phyloP scores from a whole-genome alignment of 2,329 filamentous ascomycete genomes.

The Neobulgaria alba region DNA sequence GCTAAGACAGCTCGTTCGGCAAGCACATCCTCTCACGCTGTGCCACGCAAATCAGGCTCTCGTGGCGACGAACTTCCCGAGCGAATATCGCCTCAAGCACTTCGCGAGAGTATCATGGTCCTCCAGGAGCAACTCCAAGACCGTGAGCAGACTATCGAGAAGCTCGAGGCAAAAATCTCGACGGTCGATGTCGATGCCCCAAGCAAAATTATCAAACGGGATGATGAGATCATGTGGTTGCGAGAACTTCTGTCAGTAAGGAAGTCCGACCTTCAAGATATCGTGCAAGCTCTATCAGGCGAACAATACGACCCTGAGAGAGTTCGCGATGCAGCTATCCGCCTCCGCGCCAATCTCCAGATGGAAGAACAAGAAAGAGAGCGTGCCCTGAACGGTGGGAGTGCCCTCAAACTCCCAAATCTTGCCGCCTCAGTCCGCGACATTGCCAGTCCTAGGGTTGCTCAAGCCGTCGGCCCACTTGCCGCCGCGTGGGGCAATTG shows the following conservation, averaged over 20 bases:
- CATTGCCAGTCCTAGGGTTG: conserved; percentile 67
- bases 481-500: conserved; percentile 97
- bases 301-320: conserved; percentile 68
- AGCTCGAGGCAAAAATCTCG: conserved; percentile 64
- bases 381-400: conserved; percentile 64
- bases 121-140: conserved; percentile 95
- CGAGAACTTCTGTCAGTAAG: conserved; percentile 87
- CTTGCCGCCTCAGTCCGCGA: conserved; percentile 70
- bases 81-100: conserved; percentile 87
- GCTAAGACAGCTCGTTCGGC: conserved; percentile 27
- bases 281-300: conserved; percentile 70
- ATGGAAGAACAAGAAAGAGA: conserved; percentile 98
- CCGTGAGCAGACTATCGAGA: conserved; percentile 82
- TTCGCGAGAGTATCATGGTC: conserved; percentile 92
- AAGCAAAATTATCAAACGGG: conserved; percentile 77
- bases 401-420: conserved; percentile 60
- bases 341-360: conserved; percentile 86
- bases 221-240: conserved; percentile 91
- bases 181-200: conserved; percentile 69
- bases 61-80: conserved; percentile 53
- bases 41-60: conserved; percentile 28
- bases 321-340: conserved; percentile 84
- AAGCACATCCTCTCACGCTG: conserved; percentile 8
- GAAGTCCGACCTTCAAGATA: conserved; percentile 84
- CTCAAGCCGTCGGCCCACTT: conserved; percentile 66